Base-by-base conservation (phyloP, 805 yeast genomes). In the Candida pseudoglaebosa region DNA sequence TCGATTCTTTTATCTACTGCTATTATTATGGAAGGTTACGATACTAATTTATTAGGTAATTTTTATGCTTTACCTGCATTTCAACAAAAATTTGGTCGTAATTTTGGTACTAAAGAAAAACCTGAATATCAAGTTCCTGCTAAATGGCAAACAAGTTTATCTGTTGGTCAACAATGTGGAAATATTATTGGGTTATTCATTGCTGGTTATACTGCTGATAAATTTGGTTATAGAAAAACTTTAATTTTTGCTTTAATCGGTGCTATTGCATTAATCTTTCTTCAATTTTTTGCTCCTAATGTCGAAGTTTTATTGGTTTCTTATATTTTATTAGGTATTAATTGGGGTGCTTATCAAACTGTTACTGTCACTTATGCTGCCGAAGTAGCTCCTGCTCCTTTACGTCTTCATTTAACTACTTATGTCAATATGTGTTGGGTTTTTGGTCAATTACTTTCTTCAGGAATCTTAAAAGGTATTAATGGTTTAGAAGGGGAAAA, bases 281-380 rank as follows among this genome's bases (percentile, higher is more conserved):
- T 75, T 32, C 59, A 62, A 34, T 74, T 73, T 48, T 75, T 73
- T 49, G 71, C 79, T 21, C 60, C 63, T 6, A 57, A 53, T 42
- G 43, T 65, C 18, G 58, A 57, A 7, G 65, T 61, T 42, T 57
- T 72, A 30, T 59, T 66, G 20, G 62, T 59, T 10, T 75, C 76
- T 35, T 71, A 71, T 44, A 49, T 70, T 16, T 49, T 71, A 8
- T 54, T 67, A 19, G 78, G 77, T 44, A 42, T 77, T 24, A 65
- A 71, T 6, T 77, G 80, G 78, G 83, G 84, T 37, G 62, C 66
- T n/a, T 75, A 75, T 49, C 76, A 70, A 41, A 66, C 76, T 21
- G 52, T 78, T 47, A 62, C 77, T 2, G 72, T 75, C 7, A 57
- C 77, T 2, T 78, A 78, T 49, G 77, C 82, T 13, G 63, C 78